These are phyloP conservation scores for Cystobasidium pallidum DNA, from an alignment of 1,284 basidiomycete genomes.

Conservation along the genomic window DNA sequence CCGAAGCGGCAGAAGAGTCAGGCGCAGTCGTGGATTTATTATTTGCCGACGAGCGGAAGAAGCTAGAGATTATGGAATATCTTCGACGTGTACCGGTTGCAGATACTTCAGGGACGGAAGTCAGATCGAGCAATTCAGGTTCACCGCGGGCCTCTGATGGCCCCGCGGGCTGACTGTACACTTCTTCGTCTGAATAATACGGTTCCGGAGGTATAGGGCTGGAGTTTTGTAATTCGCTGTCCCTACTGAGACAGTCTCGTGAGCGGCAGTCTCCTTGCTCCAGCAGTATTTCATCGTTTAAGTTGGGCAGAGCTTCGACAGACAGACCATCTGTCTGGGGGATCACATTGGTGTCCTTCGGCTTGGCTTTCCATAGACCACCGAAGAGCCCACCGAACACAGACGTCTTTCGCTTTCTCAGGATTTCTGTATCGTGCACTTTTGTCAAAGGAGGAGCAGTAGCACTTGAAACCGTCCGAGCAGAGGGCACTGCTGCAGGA, in stretches of 20 bases:
- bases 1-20: not conserved
- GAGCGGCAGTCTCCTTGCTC: not conserved
- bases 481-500: not conserved
- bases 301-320: not conserved
- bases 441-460: slow-evolving; percentile 14
- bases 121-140: not conserved
- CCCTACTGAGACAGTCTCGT: too few relatives aligned
- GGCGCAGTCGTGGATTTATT: not conserved
- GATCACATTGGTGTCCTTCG: not conserved
- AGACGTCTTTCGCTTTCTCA: slow-evolving; percentile 4
- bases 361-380: not conserved
- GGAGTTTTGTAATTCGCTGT: too few relatives aligned
- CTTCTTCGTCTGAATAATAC: too few relatives aligned
- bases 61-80: slow-evolving; percentile 24
- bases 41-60: slow-evolving; percentile 21
- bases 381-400: slow-evolving; percentile 24
- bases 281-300: not conserved
- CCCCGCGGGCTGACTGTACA: too few relatives aligned
- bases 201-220: too few relatives aligned
- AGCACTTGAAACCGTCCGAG: slow-evolving; percentile 23
- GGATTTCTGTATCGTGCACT: not conserved
- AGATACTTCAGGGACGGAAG: not conserved
- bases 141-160: too few relatives aligned
- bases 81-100: not conserved
- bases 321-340: not conserved